Evolutionary conservation across 2,329 filamentous ascomycete species (phyloP).

Genomic region (Beauveria pseudobassiana): DNA sequence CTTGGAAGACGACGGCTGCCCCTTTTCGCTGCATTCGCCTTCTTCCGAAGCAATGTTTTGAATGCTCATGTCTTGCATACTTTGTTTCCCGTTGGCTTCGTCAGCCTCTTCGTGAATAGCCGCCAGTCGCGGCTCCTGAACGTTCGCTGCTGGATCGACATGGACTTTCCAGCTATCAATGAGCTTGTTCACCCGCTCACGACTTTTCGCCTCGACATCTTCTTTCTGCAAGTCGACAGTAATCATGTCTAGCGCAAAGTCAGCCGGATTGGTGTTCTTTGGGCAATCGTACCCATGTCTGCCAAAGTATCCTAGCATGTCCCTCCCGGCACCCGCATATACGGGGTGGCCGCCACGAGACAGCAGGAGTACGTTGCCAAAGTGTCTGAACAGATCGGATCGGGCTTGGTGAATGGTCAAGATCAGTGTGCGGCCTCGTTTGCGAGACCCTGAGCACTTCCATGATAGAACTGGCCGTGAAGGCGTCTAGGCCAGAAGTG

Average conservation of each 20-base stretch:
- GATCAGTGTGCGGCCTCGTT: constrained; percentile 64
- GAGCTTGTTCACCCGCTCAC: constrained; percentile 53
- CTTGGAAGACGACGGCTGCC: neutral
- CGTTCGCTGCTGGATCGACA: constrained; percentile 4
- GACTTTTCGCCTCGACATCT: constrained; percentile 52
- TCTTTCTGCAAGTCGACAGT: constrained; percentile 66
- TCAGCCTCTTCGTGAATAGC: constrained; percentile 22
- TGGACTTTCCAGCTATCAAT: constrained; percentile 48
- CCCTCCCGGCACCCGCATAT: constrained; percentile 54
- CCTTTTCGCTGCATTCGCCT: neutral
- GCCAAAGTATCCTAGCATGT: constrained; percentile 60
- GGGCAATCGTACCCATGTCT: constrained; percentile 57
- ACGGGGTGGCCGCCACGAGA: constrained; percentile 62
- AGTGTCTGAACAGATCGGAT: constrained; percentile 63
- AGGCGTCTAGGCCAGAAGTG: constrained; percentile 68
- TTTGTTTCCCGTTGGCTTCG: constrained; percentile 19
- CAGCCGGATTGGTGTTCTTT: constrained; percentile 64
- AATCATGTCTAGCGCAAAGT: constrained; percentile 70
- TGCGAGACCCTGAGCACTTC: constrained; percentile 65
- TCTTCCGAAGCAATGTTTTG: neutral
- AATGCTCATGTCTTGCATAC: neutral
- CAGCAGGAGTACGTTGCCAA: constrained; percentile 64
- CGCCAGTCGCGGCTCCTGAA: constrained; percentile 17
- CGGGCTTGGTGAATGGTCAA: constrained; percentile 74
- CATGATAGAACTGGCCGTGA: constrained; percentile 70